Evolutionary conservation across 2,329 filamentous ascomycete genomes (phyloP), one percentile per base, ranked within the genome.

Genomic region (Colletotrichum sp.): DNA sequence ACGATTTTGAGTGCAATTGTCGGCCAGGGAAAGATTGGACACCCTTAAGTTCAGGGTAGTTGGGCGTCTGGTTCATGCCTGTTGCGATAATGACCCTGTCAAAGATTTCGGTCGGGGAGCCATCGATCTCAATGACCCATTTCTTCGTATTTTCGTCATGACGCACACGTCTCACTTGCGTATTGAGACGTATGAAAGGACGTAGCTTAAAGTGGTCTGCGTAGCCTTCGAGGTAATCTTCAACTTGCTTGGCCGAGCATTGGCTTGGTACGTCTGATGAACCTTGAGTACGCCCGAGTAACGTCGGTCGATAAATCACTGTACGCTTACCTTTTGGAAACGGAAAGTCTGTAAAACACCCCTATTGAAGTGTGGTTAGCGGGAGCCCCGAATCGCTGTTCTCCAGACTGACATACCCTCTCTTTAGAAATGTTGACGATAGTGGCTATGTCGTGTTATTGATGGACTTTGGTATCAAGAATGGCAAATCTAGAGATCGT

Each of bases 1-100:
- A 72, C n/a, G 64, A 10, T 18, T 52, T 82, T 1, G 83, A 83
- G 70, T 89, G 87, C 6, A 88, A 79, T 6, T 85, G 76, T 7
- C 81, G 78, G 12, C 86, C 86, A 13, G 82, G 55, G 55, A 88
- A 88, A 18, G 80, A 78, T 2, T 85, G 84, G 13, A 82, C 66
- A 2, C 82, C 85, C 26, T 81, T 78, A 6, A 88, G 77, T 8
- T 80, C 77, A 5, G 86, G 86, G 65, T 84, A 80, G 6, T 81
- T 80, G 1, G 86, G 83, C 77, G 32, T 79, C 44, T 64, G 82
- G 78, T 80, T 86, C 79, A 76, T 84, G 75, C 78, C 84, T 59
- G 79, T 83, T 60, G 80, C 82, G 9, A 86, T 77, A 3, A 84
- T 76, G 12, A 87, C 80, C 77, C 83, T 86, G 80, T 86, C 85